These are phyloP conservation scores for Ambrosiella xylebori DNA, from an alignment of 2,329 filamentous ascomycete genomes.

Conservation along the genomic window DNA sequence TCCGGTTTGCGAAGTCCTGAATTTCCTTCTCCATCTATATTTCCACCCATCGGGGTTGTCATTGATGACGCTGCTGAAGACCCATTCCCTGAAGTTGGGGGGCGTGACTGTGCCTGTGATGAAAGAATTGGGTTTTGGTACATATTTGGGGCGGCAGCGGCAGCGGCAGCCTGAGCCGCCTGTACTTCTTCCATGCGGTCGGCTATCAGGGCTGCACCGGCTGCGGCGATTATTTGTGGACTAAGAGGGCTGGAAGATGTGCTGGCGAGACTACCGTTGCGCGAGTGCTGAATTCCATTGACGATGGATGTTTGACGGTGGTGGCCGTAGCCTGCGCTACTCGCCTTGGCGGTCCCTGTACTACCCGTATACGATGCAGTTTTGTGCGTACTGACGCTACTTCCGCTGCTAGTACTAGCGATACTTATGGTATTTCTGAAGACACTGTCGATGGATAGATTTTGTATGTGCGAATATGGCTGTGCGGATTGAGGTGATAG, in stretches of 20 bases:
- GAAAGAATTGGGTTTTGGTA: not conserved
- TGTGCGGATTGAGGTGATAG: conserved; percentile 19
- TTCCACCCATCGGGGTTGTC: not conserved
- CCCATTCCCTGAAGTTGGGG: conserved; percentile 20
- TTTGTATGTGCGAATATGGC: conserved; percentile 19
- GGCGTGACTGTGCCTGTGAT: conserved; percentile 22
- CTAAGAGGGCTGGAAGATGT: conserved; percentile 71
- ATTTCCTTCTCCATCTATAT: conserved; percentile 18
- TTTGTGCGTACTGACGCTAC: not conserved
- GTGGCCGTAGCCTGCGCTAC: conserved; percentile 53
- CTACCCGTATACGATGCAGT: not conserved
- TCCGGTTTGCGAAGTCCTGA: conserved; percentile 35
- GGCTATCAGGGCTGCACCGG: conserved; percentile 35
- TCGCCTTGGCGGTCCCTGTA: conserved; percentile 24
- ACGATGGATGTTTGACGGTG: conserved; percentile 95
- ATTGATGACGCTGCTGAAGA: conserved; percentile 29
- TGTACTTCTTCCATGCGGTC: conserved; percentile 32
- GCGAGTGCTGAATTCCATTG: conserved; percentile 81
- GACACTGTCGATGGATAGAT: conserved; percentile 24
- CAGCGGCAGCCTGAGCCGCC: not conserved
- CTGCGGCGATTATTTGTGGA: conserved; percentile 65
- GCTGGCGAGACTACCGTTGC: conserved; percentile 75
- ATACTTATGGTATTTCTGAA: conserved; percentile 13
- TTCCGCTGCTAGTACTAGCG: not conserved
- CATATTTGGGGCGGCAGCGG: not conserved